Conservation (phyloP, 192 early-diverging fungal species). For the Coemansia sp. region DNA sequence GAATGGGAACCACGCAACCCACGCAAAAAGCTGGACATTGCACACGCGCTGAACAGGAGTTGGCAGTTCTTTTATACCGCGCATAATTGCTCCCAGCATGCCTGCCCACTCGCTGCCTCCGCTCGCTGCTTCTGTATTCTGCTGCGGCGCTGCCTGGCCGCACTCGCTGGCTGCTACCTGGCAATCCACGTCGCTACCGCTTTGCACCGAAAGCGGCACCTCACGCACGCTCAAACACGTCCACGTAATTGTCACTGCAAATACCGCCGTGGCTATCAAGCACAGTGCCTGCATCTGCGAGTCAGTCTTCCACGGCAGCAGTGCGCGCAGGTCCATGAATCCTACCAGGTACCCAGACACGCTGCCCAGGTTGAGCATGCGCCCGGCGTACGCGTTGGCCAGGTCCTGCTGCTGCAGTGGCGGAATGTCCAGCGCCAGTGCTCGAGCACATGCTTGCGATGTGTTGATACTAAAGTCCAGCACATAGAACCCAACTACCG, state of each 20-base stretch:
- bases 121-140: background rate
- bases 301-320: constrained; percentile 65
- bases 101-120: constrained; percentile 20
- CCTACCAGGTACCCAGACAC: constrained; percentile 86
- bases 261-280: constrained; percentile 69
- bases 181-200: background rate
- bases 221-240: constrained; percentile 71
- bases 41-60: constrained; percentile 76
- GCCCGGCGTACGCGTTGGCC: constrained; percentile 80
- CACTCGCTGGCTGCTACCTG: constrained; percentile 10
- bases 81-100: constrained; percentile 25
- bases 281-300: constrained; percentile 84
- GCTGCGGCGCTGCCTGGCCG: constrained; percentile 2
- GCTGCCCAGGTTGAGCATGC: constrained; percentile 87
- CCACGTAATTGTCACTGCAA: constrained; percentile 58
- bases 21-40: constrained; percentile 92
- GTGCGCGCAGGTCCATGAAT: constrained; percentile 68
- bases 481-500: constrained; percentile 85
- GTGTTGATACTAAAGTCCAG: constrained; percentile 94
- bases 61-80: constrained; percentile 59
- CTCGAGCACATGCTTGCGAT: constrained; percentile 80
- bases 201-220: constrained; percentile 18
- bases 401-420: constrained; percentile 78
- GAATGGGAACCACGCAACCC: constrained; percentile 98
- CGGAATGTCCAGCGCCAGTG: constrained; percentile 82